These are phyloP conservation scores for Ceratobasidium sp. DNA, from an alignment of 1,284 basidiomycete species.

Conservation along the genomic window DNA sequence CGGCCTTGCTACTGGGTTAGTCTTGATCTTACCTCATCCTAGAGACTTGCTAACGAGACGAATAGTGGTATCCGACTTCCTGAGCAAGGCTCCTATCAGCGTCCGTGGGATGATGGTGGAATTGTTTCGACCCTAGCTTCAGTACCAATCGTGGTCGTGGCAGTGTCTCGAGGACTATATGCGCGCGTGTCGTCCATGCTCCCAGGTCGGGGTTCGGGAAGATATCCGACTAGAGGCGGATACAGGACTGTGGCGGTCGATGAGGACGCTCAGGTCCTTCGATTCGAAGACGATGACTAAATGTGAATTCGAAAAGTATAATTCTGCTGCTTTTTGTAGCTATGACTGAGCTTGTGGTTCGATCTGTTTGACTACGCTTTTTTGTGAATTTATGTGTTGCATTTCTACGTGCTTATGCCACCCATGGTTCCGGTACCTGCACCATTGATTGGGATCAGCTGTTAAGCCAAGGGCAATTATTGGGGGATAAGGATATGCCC, in stretches of 20 bases:
- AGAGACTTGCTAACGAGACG: neutral
- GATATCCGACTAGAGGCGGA: slow-evolving; percentile 63
- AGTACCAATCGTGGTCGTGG: slow-evolving; percentile 78
- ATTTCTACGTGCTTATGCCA: too few relatives aligned
- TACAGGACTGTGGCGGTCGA: slow-evolving; percentile 85
- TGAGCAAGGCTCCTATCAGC: slow-evolving; percentile 56
- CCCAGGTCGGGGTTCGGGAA: slow-evolving; percentile 48
- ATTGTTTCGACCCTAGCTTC: slow-evolving; percentile 75
- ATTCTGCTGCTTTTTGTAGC: neutral
- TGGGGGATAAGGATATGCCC: too few relatives aligned
- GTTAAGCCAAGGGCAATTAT: too few relatives aligned
- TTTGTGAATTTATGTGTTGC: too few relatives aligned
- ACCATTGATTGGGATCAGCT: too few relatives aligned
- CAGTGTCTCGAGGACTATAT: slow-evolving; percentile 65
- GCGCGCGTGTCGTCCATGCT: slow-evolving; percentile 53
- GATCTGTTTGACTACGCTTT: neutral
- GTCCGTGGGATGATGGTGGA: slow-evolving; percentile 57
- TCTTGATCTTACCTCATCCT: slow-evolving; percentile 38
- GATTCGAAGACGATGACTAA: slow-evolving; percentile 73
- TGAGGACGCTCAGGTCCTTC: slow-evolving; percentile 84
- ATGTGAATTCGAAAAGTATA: neutral
- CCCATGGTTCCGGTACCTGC: too few relatives aligned
- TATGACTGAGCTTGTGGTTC: neutral
- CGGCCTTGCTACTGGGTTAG: slow-evolving; percentile 48
- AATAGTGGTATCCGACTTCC: slow-evolving; percentile 80